Base-by-base conservation (phyloP, 2,329 filamentous ascomycete species). In the Reticulascus tulasneorum region DNA sequence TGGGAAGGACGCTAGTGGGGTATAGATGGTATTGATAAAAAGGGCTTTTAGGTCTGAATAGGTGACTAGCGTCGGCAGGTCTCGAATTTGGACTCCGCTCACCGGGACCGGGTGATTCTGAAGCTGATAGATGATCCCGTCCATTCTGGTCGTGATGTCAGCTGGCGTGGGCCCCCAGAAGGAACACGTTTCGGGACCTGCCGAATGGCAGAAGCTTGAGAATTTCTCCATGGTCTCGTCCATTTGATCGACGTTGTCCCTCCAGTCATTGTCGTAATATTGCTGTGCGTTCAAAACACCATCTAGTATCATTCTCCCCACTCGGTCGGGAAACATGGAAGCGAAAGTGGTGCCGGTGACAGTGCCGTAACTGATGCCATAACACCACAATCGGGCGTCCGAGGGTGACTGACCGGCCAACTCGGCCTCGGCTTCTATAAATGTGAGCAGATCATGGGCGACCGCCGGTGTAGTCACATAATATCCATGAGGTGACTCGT, bases 311-410 rank as follows among this genome's bases (percentile, higher is more conserved):
- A 64, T 53, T 35, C 55, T 53, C 12, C 53, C 60, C n/a, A 63
- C 49, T 8, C 56, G 49, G n/a, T 59, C 58, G 2, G 61, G 61
- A 47, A 63, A 64, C 53, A 64, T 57, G 17, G 59, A 55, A 12
- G 60, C 59, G 36, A 61, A 55, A 13, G 50, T 54, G 12, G 41
- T 29, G 35, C 56, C 56, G 12, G 52, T 41, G 20, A 51, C 38
- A 15, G 58, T 59, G 29, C 58, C 56, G 44, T 60, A 61, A 27
- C 49, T 55, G 16, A 47, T 23, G 29, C 38, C 50, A 26, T 51
- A 54, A 17, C 18, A 23, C 51, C 52, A 57, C 20, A 57, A 29
- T 29, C 47, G 52, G 32, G 55, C 54, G 2, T 58, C 44, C 29
- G 50, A 45, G 24, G 46, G 40, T 35, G 37, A 19, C 26, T 44